Evolutionary conservation across 257 asterid genomes (phyloP).

Genomic region (Penstemon davidsonii): DNA sequence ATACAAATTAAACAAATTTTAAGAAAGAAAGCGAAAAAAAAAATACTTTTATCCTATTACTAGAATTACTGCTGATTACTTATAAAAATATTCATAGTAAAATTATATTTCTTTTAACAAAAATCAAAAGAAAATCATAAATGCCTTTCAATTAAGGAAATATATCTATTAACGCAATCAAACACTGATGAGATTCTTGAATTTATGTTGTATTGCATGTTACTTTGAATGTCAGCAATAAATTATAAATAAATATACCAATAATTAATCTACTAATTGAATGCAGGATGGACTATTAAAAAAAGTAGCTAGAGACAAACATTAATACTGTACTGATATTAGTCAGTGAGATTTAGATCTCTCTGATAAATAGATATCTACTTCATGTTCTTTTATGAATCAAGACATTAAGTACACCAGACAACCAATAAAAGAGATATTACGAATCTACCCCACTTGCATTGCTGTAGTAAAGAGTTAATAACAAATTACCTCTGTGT

Average conservation of each 20-base stretch:
- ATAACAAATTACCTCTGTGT: not conserved
- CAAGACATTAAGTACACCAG: constrained; percentile 9
- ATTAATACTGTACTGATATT: constrained; percentile 19
- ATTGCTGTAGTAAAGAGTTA: constrained; percentile 12
- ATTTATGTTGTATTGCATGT: too few relatives aligned
- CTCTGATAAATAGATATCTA: constrained; percentile 28
- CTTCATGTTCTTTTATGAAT: constrained; percentile 24
- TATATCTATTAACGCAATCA: too few relatives aligned
- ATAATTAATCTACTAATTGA: not conserved
- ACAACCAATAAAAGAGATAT: not conserved
- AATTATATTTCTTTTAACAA: too few relatives aligned
- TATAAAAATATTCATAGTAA: too few relatives aligned
- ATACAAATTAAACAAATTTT: too few relatives aligned
- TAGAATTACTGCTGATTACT: too few relatives aligned
- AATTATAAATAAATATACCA: not conserved
- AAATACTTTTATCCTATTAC: too few relatives aligned
- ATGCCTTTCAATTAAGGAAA: too few relatives aligned
- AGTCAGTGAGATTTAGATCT: constrained; percentile 34
- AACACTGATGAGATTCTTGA: too few relatives aligned
- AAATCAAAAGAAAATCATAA: too few relatives aligned
- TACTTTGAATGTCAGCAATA: too few relatives aligned
- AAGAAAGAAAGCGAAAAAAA: too few relatives aligned
- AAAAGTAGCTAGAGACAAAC: not conserved
- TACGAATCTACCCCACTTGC: constrained; percentile 38
- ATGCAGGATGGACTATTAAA: not conserved